Evolutionary conservation across 2,329 filamentous ascomycete genomes (phyloP).

Genomic region (Fonsecaea monophora): DNA sequence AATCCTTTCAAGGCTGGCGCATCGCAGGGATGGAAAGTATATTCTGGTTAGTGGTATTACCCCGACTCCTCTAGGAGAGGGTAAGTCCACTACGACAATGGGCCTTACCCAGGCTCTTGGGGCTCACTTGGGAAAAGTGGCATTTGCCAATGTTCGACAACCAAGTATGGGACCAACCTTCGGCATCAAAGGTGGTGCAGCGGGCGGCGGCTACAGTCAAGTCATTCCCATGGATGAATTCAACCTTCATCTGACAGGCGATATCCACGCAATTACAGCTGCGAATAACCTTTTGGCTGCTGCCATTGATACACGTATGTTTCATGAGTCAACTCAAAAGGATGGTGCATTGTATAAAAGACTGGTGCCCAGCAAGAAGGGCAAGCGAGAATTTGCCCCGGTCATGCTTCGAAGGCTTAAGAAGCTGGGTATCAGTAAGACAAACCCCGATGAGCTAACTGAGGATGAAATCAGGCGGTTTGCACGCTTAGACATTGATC

Average conservation of each 20-base stretch:
- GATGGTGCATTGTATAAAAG: slow-evolving; percentile 86
- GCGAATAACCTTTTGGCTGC: slow-evolving; percentile 97
- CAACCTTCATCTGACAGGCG: slow-evolving; percentile 95
- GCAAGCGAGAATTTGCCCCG: slow-evolving; percentile 82
- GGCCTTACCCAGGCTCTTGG: slow-evolving; percentile 91
- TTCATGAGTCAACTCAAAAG: slow-evolving; percentile 95
- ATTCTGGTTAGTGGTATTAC: slow-evolving; percentile 95
- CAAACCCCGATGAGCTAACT: slow-evolving; percentile 86
- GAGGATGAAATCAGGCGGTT: slow-evolving; percentile 87
- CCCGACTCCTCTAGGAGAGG: slow-evolving; percentile 93
- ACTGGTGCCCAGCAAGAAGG: slow-evolving; percentile 87
- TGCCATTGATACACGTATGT: slow-evolving; percentile 96
- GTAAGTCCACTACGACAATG: slow-evolving; percentile 97
- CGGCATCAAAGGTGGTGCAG: slow-evolving; percentile 97
- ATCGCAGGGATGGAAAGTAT: slow-evolving; percentile 88
- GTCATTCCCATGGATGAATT: slow-evolving; percentile 99
- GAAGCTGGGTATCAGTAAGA: slow-evolving; percentile 96
- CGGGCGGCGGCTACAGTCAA: slow-evolving; percentile 96
- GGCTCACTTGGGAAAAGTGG: slow-evolving; percentile 83
- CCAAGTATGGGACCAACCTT: slow-evolving; percentile 97
- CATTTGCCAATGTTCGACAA: slow-evolving; percentile 96
- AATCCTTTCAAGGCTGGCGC: slow-evolving; percentile 80
- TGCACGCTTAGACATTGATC: slow-evolving; percentile 94
- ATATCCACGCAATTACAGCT: slow-evolving; percentile 96
- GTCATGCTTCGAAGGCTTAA: slow-evolving; percentile 92